Evolutionary conservation across 225 moss, liverwort and hornwort genomes (phyloP).

Genomic region (Thuidium tamariscinum): DNA sequence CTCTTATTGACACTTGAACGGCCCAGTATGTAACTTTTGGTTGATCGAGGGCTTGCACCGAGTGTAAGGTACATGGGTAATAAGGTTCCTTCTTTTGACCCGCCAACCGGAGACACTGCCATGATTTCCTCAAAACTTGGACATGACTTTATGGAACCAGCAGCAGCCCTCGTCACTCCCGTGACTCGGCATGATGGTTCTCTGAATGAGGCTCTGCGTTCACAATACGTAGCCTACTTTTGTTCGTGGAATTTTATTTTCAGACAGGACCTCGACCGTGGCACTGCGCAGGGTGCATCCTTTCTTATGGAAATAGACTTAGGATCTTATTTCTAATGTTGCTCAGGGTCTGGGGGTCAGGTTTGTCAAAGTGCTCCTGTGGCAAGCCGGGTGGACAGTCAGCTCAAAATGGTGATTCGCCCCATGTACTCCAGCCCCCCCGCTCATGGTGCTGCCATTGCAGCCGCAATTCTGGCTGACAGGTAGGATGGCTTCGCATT

Average conservation of each 20-base stretch:
- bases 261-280: not conserved
- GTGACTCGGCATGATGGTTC: not conserved
- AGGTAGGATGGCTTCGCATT: slow-evolving; percentile 29
- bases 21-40: not conserved
- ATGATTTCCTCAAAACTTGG: not conserved
- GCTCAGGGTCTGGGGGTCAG: slow-evolving; percentile 14
- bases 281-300: not conserved
- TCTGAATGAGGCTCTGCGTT: not conserved
- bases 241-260: not conserved
- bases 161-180: not conserved
- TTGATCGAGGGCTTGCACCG: not conserved
- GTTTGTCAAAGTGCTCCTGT: slow-evolving; percentile 47
- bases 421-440: slow-evolving; percentile 97
- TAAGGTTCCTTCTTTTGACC: not conserved
- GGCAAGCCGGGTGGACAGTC: slow-evolving; percentile 74
- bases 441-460: slow-evolving; percentile 64
- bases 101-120: not conserved
- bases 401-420: slow-evolving; percentile 81
- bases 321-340: not conserved
- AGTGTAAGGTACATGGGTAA: not conserved
- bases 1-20: not conserved
- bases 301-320: not conserved
- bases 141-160: not conserved
- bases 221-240: not conserved
- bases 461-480: slow-evolving; percentile 52